A percentile compares a stretch with the other conserved stretches of the same genome.
Evolutionary conservation across 768 basidiomycete genomes (phyloP).

Genomic region (Podaxis sp.): DNA sequence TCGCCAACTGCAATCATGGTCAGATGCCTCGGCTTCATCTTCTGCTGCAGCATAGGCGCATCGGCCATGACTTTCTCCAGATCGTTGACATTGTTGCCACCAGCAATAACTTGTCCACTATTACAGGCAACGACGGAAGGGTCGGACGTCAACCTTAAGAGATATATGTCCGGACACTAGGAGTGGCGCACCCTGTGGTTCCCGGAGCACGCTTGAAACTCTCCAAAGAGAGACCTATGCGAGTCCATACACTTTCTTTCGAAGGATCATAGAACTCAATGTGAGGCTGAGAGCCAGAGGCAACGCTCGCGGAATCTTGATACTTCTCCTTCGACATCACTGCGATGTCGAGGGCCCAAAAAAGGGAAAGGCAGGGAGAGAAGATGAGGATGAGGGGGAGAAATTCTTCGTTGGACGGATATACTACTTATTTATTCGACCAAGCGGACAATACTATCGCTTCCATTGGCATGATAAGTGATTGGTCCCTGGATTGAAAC

Average conservation of each 20-base stretch:
- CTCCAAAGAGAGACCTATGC: slow-evolving; percentile 39
- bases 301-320: slow-evolving; percentile 30
- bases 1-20: slow-evolving; percentile 49
- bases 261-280: slow-evolving; percentile 46
- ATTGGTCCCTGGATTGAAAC: background rate
- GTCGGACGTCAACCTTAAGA: background rate
- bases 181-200: slow-evolving; percentile 39
- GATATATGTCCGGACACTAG: background rate
- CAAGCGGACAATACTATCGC: background rate
- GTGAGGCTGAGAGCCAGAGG: slow-evolving; percentile 25
- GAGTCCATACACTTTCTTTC: slow-evolving; percentile 46
- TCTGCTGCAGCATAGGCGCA: slow-evolving; percentile 45
- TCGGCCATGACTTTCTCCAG: slow-evolving; percentile 37
- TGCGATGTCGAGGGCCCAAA: slow-evolving; percentile 2
- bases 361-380: slow-evolving; percentile 14
- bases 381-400: slow-evolving; percentile 5
- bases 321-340: slow-evolving; percentile 35
- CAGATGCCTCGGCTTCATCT: slow-evolving; percentile 48
- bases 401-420: background rate
- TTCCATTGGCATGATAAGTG: background rate
- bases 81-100: slow-evolving; percentile 34
- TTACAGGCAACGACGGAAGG: background rate
- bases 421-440: slow-evolving; percentile 1
- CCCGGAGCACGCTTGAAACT: slow-evolving; percentile 49
- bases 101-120: slow-evolving; percentile 40